Base-by-base conservation (phyloP, 495 filamentous ascomycete species). In the Xylaria grammica region DNA sequence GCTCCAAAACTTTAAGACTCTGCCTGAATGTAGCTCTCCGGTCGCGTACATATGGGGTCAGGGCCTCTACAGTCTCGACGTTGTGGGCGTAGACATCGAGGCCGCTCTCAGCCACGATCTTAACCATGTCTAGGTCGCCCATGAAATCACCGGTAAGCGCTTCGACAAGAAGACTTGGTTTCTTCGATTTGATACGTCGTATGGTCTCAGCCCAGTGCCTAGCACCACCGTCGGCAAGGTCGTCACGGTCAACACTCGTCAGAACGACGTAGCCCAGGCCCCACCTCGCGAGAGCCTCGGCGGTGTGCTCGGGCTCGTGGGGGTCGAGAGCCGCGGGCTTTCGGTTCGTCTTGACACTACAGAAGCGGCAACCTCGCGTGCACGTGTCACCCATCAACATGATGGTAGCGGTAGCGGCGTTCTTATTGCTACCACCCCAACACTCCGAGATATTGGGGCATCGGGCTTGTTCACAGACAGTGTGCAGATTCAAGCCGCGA, bases 381-480 rank as follows among this genome's bases (percentile, higher is more conserved):
- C 95, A 99, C 7, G 95, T 97, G 72, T 99, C 95, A 66, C 95
- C 95, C 94, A 98, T 97, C 7, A 98, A 82, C 96, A 99, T 98
- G 79, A 99, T 98, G 9, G 95, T 99, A 0, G 96, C 95, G 27
- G 95, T 99, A 1, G 96, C 96, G 24, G 92, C 88, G 52, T 88
- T 85, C 79, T 97, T 97, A 76, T 90, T 86, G 69, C 79, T 84
- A 36, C 95, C 95, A 60, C 95, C 95, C 95, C 95, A 99, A 82
- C 95, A 99, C 75, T 97, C 93, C 65, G 89, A 92, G 55, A 99
- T 98, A 75, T 99, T 99, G 45, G 95, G 95, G 75, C 95, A 99
- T 32, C 93, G 86, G 17, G 95, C 95, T 79, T 99, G 96, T 79
- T 99, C 95, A 76, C 95, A 99, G 15, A 99, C 95, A 7, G 95